These are phyloP conservation scores for Ceratocystis smalleyi DNA, from an alignment of 2,329 filamentous ascomycete genomes.

Conservation along the genomic window DNA sequence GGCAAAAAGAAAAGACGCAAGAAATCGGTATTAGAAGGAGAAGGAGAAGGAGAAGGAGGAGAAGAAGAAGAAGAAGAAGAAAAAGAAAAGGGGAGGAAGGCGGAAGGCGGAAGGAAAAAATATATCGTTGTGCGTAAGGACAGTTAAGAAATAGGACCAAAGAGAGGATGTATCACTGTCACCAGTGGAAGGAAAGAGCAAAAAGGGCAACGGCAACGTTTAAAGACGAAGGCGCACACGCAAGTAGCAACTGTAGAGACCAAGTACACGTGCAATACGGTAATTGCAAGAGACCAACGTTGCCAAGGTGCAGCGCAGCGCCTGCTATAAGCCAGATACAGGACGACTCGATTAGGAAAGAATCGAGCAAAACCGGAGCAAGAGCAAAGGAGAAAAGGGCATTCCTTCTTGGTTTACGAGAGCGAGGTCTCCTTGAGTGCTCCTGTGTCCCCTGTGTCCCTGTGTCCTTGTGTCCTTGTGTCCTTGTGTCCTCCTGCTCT, in stretches of 20 bases:
- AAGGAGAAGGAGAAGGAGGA: conserved; percentile 16
- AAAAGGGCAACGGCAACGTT: background rate
- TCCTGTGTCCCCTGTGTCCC: background rate
- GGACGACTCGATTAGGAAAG: background rate
- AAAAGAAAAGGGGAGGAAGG: background rate
- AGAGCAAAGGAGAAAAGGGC: background rate
- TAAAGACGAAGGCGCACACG: background rate
- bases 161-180: background rate
- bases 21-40: conserved; percentile 3
- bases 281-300: background rate
- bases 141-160: background rate
- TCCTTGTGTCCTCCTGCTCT: background rate
- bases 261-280: background rate
- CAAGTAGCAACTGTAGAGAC: background rate
- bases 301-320: background rate
- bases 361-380: conserved; percentile 7
- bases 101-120: background rate
- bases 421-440: too few species aligned
- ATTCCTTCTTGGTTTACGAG: background rate
- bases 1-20: background rate
- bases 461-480: too few species aligned
- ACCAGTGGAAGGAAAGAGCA: background rate
- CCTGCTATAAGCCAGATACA: background rate
- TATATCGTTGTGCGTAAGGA: background rate
- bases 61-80: conserved; percentile 4